Evolutionary conservation across 1,139 yeast genomes (phyloP), one percentile per base, ranked within the genome.

Genomic region (Yamadazyma buinensis): DNA sequence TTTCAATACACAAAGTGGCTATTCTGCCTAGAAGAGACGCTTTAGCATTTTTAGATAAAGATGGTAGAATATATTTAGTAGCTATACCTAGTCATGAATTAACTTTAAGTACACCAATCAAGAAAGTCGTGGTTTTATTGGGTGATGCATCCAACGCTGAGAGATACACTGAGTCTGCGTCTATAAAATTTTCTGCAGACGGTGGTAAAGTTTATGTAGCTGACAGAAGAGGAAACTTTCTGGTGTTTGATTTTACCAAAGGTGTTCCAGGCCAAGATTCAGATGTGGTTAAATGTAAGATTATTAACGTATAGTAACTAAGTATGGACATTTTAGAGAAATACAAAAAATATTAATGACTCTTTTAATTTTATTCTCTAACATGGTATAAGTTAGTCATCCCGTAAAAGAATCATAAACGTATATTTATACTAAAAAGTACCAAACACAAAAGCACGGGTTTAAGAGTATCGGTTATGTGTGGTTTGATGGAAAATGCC

Each of bases 11-110:
- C 55, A 67, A 71, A 33, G 75, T 83, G 34, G 80, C 83, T 7
- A 68, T 85, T 1, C 84, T 95, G 10, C 96, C 97, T 1, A 66
- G 95, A 15, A 90, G 92, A 14, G 95, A 87, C 53, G 83, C 95
- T 0, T 69, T 87, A 22, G 95, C 90, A 1, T 82, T 84, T 46
- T 59, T 87, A 23, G 92, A 84, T 52, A 76, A 84, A 43, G 80
- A 78, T 36, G 97, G 97, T 0, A 65, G 76, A 4, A 79, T 87
- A 0, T 85, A 75, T 47, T 67, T 88, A 33, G 77, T 86, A 54
- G 69, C 80, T 10, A 74, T 84, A 1, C 84, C 90, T 0, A 74
- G 72, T 42, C 65, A 68, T 34, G 66, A 66, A 28, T 66, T 69
- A 32, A 60, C 62, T 31, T 35, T 51, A 2, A 37, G 48, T 11